These are phyloP conservation scores for Aspergillus baeticus DNA, from an alignment of 495 filamentous ascomycete species.

Conservation along the genomic window DNA sequence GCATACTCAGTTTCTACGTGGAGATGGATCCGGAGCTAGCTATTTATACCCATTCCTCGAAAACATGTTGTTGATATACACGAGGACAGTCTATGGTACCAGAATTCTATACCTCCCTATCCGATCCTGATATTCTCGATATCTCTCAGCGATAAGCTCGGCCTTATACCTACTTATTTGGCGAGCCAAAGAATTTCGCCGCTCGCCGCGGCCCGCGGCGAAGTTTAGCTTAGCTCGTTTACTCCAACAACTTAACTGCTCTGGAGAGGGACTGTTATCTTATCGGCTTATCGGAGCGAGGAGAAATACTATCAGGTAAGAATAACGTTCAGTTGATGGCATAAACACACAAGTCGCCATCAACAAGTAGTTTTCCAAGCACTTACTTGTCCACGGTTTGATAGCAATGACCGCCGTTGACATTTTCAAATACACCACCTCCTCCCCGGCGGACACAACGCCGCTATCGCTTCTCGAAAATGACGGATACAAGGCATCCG, in stretches of 20 bases:
- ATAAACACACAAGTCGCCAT: neutral
- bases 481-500: neutral
- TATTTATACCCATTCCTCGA: too few relatives aligned
- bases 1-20: neutral
- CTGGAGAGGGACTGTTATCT: neutral
- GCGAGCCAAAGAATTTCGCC: too few relatives aligned
- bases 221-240: neutral
- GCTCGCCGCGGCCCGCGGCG: neutral
- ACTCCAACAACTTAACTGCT: too few relatives aligned
- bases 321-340: too few relatives aligned
- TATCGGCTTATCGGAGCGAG: neutral
- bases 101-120: too few relatives aligned
- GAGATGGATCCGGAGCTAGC: too few relatives aligned
- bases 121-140: neutral
- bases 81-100: too few relatives aligned
- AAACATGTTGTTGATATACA: too few relatives aligned
- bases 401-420: neutral
- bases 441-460: slow-evolving; percentile 1
- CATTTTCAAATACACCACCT: neutral
- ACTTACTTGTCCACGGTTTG: neutral
- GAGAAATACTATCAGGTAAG: neutral
- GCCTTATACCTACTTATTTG: neutral
- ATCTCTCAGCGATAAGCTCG: neutral
- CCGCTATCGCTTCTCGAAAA: neutral
- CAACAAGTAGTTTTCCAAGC: too few relatives aligned